These are phyloP conservation scores for Pholiota microspora DNA, from an alignment of 768 basidiomycete genomes.

Conservation along the genomic window DNA sequence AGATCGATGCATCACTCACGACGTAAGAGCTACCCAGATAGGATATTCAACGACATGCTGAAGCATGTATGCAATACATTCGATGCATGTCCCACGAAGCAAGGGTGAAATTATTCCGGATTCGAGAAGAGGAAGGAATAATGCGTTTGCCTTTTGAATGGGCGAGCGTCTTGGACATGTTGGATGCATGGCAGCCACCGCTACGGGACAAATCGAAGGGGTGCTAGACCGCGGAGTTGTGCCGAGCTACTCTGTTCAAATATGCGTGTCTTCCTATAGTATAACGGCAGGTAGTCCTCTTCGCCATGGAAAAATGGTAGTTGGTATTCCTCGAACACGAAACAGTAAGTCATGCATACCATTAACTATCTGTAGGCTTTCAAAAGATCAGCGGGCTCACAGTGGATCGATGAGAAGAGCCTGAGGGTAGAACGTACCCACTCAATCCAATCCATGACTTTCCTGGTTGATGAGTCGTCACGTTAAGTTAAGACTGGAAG, in stretches of 20 bases:
- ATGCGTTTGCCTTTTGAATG: not conserved
- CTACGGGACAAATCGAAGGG: not conserved
- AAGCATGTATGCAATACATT: not conserved
- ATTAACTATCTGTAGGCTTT: no score
- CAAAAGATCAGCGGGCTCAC: no score
- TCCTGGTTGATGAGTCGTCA: no score
- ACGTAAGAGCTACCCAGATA: not conserved
- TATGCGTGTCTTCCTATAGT: not conserved
- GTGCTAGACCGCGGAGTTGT: not conserved
- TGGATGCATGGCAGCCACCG: no score
- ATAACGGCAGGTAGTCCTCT: not conserved
- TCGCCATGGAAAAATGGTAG: no score
- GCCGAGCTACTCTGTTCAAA: not conserved
- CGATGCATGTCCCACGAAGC: not conserved
- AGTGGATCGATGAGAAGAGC: no score
- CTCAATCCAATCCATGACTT: no score
- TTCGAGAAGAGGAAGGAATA: not conserved
- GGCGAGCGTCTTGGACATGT: not conserved
- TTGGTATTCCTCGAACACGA: no score
- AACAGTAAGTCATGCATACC: no score
- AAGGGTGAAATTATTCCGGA: not conserved
- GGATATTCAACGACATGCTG: not conserved
- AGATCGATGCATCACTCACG: not conserved
- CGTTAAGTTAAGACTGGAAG: no score
- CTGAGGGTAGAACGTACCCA: no score